Base-by-base conservation (phyloP, 495 filamentous ascomycete species). In the Daldinia decipiens region DNA sequence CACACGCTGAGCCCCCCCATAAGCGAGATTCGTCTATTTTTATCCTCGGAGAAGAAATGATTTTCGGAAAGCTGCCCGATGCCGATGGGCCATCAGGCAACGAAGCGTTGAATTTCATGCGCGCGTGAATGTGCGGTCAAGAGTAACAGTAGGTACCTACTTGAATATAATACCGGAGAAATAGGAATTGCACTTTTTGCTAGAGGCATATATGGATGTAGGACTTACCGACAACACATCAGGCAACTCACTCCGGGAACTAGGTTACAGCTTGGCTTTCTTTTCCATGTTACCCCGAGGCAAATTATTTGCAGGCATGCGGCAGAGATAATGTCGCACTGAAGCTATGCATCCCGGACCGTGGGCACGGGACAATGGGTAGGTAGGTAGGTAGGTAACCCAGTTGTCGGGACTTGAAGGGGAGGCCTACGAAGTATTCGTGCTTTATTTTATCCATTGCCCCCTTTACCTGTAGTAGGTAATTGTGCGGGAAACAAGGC, bases 281-380 rank as follows among this genome's bases (percentile, higher is more conserved):
- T 17, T 47, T 21, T 17, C 2, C 26, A 27, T 47, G 43, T 47
- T 9, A 47, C 43, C 17, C 43, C 43, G 19, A 11, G 43, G 9
- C 43, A 47, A 36, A 36, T 36, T 36, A 5, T 13, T 12, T 38
- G 53, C 31, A 56, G 12, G 31, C 15, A 0, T 36, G 31, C 17
- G 8, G 53, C 31, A 13, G 53, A 17, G 8, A 12, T 13, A 36
- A 56, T 56, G 53, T 56, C 29, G 31, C 31, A 56, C 53, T 31
- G 29, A 31, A 56, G 53, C 1, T 13, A n/a, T 29, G 17, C 15
- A 56, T 56, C 53, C 53, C 53, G 31, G 53, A 19, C 29, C 31
- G 31, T 21, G 53, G 31, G 3, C 9, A 56, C 31, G 53, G 53
- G 53, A 56, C 17, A 34, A 34, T 21, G 12, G 21, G 21, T 24